These are phyloP conservation scores for Fusarium falciforme DNA, from an alignment of 2,329 filamentous ascomycete species.

Conservation along the genomic window DNA sequence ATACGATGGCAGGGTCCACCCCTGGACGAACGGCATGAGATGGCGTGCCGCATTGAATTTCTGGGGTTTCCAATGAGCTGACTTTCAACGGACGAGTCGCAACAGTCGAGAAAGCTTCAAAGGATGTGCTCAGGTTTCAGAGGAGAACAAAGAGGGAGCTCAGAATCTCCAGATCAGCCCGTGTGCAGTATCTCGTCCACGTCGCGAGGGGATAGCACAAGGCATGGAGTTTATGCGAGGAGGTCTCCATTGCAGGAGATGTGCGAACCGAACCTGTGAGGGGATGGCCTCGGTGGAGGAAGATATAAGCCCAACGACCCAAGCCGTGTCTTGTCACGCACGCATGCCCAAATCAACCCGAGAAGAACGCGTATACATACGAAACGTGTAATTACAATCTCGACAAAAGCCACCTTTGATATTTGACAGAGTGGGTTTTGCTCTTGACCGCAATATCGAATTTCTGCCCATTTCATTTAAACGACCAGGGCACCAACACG, in stretches of 20 bases:
- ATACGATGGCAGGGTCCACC: conserved; percentile 28
- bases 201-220: conserved; percentile 9
- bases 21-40: conserved; percentile 14
- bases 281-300: conserved; percentile 10
- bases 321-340: background rate
- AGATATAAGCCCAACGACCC: conserved; percentile 21
- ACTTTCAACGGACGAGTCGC: background rate
- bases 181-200: conserved; percentile 9
- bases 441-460: background rate
- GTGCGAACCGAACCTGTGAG: background rate
- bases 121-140: conserved; percentile 14
- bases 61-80: conserved; percentile 4
- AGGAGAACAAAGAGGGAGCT: background rate
- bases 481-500: background rate
- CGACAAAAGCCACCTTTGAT: background rate
- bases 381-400: background rate
- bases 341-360: conserved; percentile 1
- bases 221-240: conserved; percentile 31
- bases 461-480: background rate
- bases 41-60: conserved; percentile 25
- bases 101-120: background rate
- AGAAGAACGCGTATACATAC: background rate
- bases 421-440: background rate
- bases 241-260: conserved; percentile 11
- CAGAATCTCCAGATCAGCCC: background rate